phyloP scores from a whole-genome alignment of 352 stramenopile genomes.

The Pythium dissimile region DNA sequence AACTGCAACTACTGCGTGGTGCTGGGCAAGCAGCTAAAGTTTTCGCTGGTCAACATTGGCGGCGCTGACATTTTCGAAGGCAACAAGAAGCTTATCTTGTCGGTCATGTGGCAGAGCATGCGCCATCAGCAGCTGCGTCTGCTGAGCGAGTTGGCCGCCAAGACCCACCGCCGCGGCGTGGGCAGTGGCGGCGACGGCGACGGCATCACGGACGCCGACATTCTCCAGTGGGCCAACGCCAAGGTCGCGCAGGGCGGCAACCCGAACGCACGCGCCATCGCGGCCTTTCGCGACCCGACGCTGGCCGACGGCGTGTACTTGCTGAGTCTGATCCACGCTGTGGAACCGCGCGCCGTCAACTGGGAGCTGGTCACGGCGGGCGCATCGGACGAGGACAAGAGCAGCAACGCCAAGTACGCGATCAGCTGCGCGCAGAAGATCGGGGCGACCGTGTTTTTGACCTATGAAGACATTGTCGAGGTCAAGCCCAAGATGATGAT shows the following conservation, averaged over 20 bases:
- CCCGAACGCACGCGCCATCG: conserved; percentile 60
- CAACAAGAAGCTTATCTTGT: conserved; percentile 92
- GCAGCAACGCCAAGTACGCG: conserved; percentile 90
- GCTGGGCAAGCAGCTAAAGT: conserved; percentile 85
- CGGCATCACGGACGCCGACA: conserved; percentile 75
- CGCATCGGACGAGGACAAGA: conserved; percentile 77
- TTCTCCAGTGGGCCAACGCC: conserved; percentile 80
- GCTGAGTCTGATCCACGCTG: conserved; percentile 83
- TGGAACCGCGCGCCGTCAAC: conserved; percentile 88
- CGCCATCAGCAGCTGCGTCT: conserved; percentile 88
- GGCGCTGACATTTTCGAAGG: conserved; percentile 90
- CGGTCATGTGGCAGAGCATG: conserved; percentile 95
- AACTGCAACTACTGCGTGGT: conserved; percentile 91
- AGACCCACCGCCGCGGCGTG: conserved; percentile 24
- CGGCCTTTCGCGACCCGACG: conserved; percentile 76
- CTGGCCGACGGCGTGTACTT: conserved; percentile 83
- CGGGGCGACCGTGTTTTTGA: conserved; percentile 89
- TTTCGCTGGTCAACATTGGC: conserved; percentile 89
- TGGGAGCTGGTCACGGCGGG: conserved; percentile 80
- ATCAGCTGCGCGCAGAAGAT: conserved; percentile 93
- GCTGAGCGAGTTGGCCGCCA: conserved; percentile 49
- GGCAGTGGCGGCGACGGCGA: conserved; percentile 33
- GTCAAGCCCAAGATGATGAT: conserved; percentile 94
- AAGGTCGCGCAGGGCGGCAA: conserved; percentile 79
- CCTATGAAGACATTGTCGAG: conserved; percentile 93